Evolutionary conservation across 2,329 filamentous ascomycete genomes (phyloP), one percentile per base, ranked within the genome.

Genomic region (Clarireedia monteithiana): DNA sequence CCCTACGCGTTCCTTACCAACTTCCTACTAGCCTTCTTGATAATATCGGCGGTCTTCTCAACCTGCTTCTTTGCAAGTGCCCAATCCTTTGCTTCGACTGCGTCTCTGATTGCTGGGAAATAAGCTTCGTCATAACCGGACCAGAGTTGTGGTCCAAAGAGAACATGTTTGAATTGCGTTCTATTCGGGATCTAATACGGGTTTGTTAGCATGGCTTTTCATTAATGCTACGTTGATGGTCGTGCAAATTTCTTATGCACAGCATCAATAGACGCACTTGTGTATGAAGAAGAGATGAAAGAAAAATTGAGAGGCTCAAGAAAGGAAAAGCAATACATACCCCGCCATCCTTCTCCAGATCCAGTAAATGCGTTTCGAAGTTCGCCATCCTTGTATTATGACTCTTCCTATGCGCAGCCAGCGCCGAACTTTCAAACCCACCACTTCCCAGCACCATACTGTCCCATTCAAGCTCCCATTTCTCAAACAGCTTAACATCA

Each of bases 151-250:
- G 94, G 94, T 1, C 88, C 92, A 68, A 91, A 95, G 56, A 99
- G 74, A 67, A 95, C 80, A 71, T 96, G 94, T 71, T 95, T 96
- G 78, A 91, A 99, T 72, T 97, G 94, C 5, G 88, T 88, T 61
- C 92, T 85, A 64, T 89, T 89, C 40, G 89, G 88, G 4, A 95
- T 80, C 87, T 91, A 55, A 50, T 38, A 34, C 5, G 23, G 1
- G 42, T 49, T 30, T n/a, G 9, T 17, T 34, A 34, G 30, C 30
- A 34, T 12, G 30, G 9, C 4, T 34, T 9, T 12, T 12, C 9
- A n/a, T 48, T 9, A 3, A 10, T 6, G n/a, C 5, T 15, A 10
- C 14, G 38, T 26, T 14, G 20, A 20, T 20, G 20, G 20, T 20
- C 20, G 20, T 20, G 20, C 20, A 20, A 20, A 2, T 20, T 20